Base-by-base conservation (phyloP, 2,329 filamentous ascomycete genomes). In the Pleomassaria siparia region DNA sequence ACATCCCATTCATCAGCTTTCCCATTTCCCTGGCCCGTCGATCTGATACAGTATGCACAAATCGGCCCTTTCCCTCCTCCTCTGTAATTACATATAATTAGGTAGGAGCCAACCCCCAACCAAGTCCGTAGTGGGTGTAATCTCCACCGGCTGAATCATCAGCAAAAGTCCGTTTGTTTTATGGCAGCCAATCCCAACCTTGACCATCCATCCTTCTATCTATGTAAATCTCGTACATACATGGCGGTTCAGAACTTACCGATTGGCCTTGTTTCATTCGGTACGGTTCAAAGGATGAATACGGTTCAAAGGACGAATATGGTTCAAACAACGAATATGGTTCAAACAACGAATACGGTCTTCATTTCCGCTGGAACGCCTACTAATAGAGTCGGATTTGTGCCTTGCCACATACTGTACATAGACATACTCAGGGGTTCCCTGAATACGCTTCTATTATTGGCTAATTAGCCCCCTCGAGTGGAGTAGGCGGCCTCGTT, bases 101-200 rank as follows among this genome's bases (percentile, higher is more conserved):
- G n/a, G n/a, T n/a, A n/a, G n/a, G n/a, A n/a, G n/a, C n/a, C n/a
- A n/a, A n/a, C n/a, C n/a, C n/a, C n/a, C n/a, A n/a, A n/a, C 35
- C 35, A 37, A 37, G 35, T 37, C 35, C 35, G 35, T n/a, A n/a
- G n/a, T n/a, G 13, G 5, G n/a, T 22, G 35, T 22, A 37, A 37
- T 37, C 35, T 37, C 35, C 35, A 35, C 20, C 6, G 7, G 18
- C 35, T 37, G 35, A 37, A 37, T 37, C 35, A 37, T 37, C 35
- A 37, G 9, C 35, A 30, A 36, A 37, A 37, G 35, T 37, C 35
- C 35, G 35, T 37, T n/a, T n/a, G n/a, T 37, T 37, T 20, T n/a
- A 37, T 10, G 35, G 18, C 35, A 18, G 21, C 18, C n/a, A 16
- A 18, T 22, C 20, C 20, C n/a, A 7, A n/a, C 32, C 8, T 16